phyloP scores from a whole-genome alignment of 1,284 basidiomycete species.

The Puccinia hordei region DNA sequence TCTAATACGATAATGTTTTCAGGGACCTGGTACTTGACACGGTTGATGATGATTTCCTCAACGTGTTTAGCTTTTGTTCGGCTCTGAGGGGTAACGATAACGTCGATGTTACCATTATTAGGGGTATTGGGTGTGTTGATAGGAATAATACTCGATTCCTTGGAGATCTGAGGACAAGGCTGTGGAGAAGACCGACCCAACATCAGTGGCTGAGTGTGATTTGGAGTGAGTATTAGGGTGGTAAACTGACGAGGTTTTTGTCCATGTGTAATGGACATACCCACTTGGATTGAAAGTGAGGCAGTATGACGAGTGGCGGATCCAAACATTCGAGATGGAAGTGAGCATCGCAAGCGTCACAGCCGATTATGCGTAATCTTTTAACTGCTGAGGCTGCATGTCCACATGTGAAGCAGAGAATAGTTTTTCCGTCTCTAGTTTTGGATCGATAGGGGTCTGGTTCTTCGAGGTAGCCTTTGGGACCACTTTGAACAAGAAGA shows the following conservation, averaged over 20 bases:
- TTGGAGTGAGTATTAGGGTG: not conserved
- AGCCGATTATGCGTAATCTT: constrained; percentile 35
- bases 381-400: constrained; percentile 30
- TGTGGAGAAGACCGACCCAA: not conserved
- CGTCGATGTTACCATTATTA: constrained; percentile 45
- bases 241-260: constrained; percentile 14
- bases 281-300: constrained; percentile 37
- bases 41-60: constrained; percentile 37
- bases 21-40: constrained; percentile 47
- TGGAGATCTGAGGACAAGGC: constrained; percentile 25
- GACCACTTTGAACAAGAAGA: not conserved
- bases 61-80: constrained; percentile 33
- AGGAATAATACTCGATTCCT: constrained; percentile 18
- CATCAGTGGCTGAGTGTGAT: not conserved
- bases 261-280: constrained; percentile 41
- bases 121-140: constrained; percentile 40
- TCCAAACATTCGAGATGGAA: constrained; percentile 48
- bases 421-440: constrained; percentile 46
- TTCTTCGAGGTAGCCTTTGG: constrained; percentile 46
- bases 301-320: constrained; percentile 43
- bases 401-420: constrained; percentile 44
- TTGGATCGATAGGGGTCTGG: constrained; percentile 46
- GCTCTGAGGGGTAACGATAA: constrained; percentile 34
- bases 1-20: constrained; percentile 48
- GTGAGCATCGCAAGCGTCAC: constrained; percentile 35